These are phyloP conservation scores for Hemileccinum impolitum DNA, from an alignment of 768 basidiomycete species.

Conservation along the genomic window DNA sequence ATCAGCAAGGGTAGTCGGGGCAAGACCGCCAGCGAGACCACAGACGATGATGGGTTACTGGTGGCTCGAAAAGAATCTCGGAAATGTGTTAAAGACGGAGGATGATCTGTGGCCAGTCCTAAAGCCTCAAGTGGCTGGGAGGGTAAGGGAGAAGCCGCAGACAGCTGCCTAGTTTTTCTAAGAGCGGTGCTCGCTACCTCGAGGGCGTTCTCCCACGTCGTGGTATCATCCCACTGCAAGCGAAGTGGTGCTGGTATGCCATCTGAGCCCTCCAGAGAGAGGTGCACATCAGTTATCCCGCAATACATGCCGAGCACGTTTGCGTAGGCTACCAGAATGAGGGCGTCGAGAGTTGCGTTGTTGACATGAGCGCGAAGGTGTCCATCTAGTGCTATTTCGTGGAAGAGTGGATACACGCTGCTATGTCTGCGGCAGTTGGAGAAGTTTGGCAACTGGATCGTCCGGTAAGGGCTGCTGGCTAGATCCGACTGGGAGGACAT, in stretches of 20 bases:
- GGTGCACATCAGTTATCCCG: constrained; percentile 16
- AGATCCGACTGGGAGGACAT: background rate
- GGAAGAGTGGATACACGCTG: background rate
- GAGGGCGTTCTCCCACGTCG: constrained; percentile 14
- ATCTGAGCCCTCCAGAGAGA: constrained; percentile 12
- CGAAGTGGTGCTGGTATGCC: constrained; percentile 5
- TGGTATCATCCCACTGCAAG: constrained; percentile 17
- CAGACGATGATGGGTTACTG: background rate
- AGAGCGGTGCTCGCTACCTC: constrained; percentile 7
- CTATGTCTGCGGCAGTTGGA: constrained; percentile 12
- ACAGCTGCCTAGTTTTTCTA: background rate
- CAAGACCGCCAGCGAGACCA: background rate
- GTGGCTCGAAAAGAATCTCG: constrained; percentile 3
- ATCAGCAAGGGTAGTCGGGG: constrained; percentile 11
- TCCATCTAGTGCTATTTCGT: constrained; percentile 3
- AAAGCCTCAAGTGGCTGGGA: background rate
- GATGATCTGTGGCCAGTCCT: constrained; percentile 1
- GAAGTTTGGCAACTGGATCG: constrained; percentile 17
- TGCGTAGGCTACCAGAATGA: constrained; percentile 21
- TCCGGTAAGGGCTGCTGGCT: background rate
- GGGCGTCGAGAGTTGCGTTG: constrained; percentile 3
- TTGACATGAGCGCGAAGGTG: constrained; percentile 1
- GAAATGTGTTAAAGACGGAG: constrained; percentile 18
- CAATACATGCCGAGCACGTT: constrained; percentile 23
- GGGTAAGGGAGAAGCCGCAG: no score